A percentile compares a stretch with the other conserved stretches of the same genome.
phyloP scores from a whole-genome alignment of 495 filamentous ascomycete genomes.

The Podospora fimiseda region DNA sequence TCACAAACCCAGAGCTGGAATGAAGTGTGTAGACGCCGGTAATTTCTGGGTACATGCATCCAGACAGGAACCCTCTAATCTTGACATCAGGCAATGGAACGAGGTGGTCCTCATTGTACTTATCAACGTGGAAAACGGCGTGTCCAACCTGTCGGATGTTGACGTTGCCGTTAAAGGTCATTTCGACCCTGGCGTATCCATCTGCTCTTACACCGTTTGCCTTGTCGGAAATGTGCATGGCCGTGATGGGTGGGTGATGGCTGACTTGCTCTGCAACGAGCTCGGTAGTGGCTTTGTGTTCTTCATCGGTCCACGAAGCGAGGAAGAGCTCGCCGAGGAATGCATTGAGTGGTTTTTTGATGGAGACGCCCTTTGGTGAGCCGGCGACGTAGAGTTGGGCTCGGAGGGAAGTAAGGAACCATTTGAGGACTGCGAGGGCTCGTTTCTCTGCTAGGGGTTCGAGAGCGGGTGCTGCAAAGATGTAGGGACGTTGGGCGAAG shows the following conservation, averaged over 20 bases:
- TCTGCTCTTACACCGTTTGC: constrained; percentile 69
- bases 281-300: constrained; percentile 65
- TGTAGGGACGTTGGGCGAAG: constrained; percentile 75
- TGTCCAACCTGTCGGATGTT: constrained; percentile 81
- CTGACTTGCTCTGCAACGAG: constrained; percentile 50
- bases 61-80: constrained; percentile 38
- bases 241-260: constrained; percentile 84
- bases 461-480: constrained; percentile 72
- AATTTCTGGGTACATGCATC: constrained; percentile 39
- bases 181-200: constrained; percentile 86
- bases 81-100: constrained; percentile 40
- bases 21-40: constrained; percentile 32
- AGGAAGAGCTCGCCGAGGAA: constrained; percentile 40
- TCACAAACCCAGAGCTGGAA: constrained; percentile 29
- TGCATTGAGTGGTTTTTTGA: constrained; percentile 37
- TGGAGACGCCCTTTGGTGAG: constrained; percentile 14
- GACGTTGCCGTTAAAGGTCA: constrained; percentile 71
- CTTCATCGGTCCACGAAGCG: constrained; percentile 67
- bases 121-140: constrained; percentile 47
- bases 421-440: constrained; percentile 69
- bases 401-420: constrained; percentile 77
- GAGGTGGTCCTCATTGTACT: constrained; percentile 45
- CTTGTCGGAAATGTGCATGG: constrained; percentile 70
- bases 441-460: constrained; percentile 66
- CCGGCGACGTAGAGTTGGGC: constrained; percentile 56